Base-by-base conservation (phyloP, 139 green algal genomes). In the Axilococcus clingmanii region DNA sequence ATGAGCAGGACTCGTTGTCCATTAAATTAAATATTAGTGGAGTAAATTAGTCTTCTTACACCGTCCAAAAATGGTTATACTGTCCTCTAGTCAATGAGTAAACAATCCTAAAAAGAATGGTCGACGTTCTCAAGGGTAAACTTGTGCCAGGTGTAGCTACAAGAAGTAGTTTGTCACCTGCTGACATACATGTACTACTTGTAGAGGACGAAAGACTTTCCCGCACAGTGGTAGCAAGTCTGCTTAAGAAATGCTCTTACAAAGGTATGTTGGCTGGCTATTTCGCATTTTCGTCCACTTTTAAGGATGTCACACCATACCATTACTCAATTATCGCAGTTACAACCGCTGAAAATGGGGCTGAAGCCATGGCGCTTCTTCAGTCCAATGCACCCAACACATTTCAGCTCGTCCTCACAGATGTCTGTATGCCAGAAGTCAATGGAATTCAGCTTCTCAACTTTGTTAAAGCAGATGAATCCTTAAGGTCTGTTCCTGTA, bases 361-460 rank as follows among this genome's bases (percentile, higher is more conserved):
- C 64, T 5, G 61, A 92, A 45, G 85, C 85, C 0, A 40, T 94
- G 51, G 60, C 81, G 5, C 33, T 83, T n/a, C 52, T 94, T 45
- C 68, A 73, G n/a, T 48, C 57, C 9, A 57, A 68, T 0, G 30
- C 52, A 5, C 74, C 77, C 1, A 82, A 71, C 16, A 84, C 74
- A 3, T 93, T 92, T 48, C 72, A 91, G 38, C 65, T 95, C 14
- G 71, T 95, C 1, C 57, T 95, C 1, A 89, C 83, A 47, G 86
- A 95, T 51, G 69, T 95, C 0, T 86, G 93, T 72, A 95, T 95
- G 86, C 86, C 87, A 0, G 81, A 84, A 17, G 68, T 94, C 24
- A 75, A 83, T 38, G 87, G 87, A 22, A 60, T 94, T 4, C 69
- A 90, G 50, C 65, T 95, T 12, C 67, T 95, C 30, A 68, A 66